Base-by-base conservation (phyloP, 805 yeast genomes). In the Sugiyamaella qingdaonensis region DNA sequence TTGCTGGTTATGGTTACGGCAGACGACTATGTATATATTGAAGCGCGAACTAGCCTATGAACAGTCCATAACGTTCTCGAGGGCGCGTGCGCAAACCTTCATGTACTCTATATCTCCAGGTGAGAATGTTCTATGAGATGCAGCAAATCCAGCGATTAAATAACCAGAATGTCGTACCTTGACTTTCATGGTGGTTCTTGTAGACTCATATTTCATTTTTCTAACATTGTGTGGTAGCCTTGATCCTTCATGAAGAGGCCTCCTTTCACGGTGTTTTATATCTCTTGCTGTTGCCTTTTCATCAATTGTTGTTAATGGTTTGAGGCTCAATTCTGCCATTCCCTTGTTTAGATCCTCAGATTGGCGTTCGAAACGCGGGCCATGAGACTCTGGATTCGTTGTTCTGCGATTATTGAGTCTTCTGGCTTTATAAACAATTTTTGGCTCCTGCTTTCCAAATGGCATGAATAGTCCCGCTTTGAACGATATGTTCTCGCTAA, bases 21-120 rank as follows among this genome's bases (percentile, higher is more conserved):
- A n/a, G 29, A 24, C 7, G 7, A 24, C 29, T 7, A 24, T 7
- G 7, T 24, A 24, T 24, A 24, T 24, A 24, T 24, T 24, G 29
- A 24, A 24, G 7, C 3, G 29, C 29, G 29, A 24, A 24, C 29
- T 24, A 3, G 29, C 7, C 29, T 24, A 39, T 21, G 35, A 43
- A 21, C 5, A 19, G 8, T 43, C 47, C 47, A 39, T 39, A 13
- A 64, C 53, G 42, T 57, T 58, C 24, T 64, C 68, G 24, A 66
- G 51, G 1, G 66, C 66, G 21, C 52, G 56, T 16, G 57, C 60
- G 19, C 65, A 66, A 13, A 62, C 55, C 52, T 66, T 64, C 60
- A 61, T 58, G 42, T 64, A 64, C 39, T 57, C 63, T 16, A 62
- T 58, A 42, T 66, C 69, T 10, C 61, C 63, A 0, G 68, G 62